Percentiles rank a stretch among this genome's conserved stretches.
Conservation (phyloP, 2,329 filamentous ascomycete genomes). For the Cladosporium sp. region DNA sequence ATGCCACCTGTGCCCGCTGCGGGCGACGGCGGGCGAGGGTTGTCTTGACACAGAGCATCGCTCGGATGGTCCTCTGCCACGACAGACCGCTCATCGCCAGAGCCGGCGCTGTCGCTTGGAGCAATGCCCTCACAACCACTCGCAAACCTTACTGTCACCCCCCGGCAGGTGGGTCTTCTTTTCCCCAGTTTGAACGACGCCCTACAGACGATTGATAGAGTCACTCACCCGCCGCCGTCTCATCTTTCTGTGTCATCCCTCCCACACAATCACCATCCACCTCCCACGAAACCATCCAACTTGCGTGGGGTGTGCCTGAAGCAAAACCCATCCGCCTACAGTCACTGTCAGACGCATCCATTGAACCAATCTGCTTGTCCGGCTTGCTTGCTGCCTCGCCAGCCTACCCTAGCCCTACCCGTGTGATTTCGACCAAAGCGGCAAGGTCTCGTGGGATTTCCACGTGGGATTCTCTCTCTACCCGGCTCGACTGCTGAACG, state of each 20-base stretch:
- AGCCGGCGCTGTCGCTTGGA: not conserved
- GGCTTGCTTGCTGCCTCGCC: constrained; percentile 1
- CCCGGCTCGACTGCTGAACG: constrained; percentile 4
- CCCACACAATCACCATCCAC: constrained; percentile 7
- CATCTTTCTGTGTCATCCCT: constrained; percentile 18
- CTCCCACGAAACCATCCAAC: not conserved
- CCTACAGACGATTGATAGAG: constrained; percentile 19
- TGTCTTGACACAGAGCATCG: constrained; percentile 16
- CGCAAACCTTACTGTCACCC: constrained; percentile 1
- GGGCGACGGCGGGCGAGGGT: constrained; percentile 1
- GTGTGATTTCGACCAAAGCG: constrained; percentile 10
- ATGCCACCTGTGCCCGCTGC: constrained; percentile 15
- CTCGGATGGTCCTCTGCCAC: not conserved
- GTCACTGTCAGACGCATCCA: not conserved
- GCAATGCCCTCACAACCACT: not conserved
- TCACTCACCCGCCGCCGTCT: constrained; percentile 10
- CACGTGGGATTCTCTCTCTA: constrained; percentile 15
- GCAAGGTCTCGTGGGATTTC: constrained; percentile 18
- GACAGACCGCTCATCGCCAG: constrained; percentile 14
- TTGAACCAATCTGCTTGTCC: constrained; percentile 10
- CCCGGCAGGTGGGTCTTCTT: constrained; percentile 10
- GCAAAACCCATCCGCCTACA: not conserved
- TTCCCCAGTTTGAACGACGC: constrained; percentile 11
- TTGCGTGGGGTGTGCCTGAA: constrained; percentile 15
- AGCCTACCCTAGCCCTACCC: constrained; percentile 7